phyloP scores from a whole-genome alignment of 176 grass and related monocot species.

The Chloris gayana region DNA sequence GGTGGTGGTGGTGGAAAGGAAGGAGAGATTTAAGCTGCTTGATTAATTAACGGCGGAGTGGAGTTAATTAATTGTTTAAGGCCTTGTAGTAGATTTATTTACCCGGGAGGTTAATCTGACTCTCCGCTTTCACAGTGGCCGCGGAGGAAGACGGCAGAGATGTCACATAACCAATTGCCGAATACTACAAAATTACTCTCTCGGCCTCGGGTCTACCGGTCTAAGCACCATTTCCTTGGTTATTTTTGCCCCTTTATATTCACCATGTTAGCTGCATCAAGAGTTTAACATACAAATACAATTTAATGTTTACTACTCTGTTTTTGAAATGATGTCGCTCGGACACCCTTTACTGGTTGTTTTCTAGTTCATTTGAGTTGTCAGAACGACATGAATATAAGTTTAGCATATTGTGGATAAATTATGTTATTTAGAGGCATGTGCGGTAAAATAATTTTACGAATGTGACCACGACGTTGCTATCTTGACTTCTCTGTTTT shows the following conservation, averaged over 20 bases:
- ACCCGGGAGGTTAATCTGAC: background rate
- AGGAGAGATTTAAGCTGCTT: constrained; percentile 38
- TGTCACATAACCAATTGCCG: background rate
- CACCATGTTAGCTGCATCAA: background rate
- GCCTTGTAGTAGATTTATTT: background rate
- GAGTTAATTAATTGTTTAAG: constrained; percentile 38
- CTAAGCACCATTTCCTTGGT: background rate
- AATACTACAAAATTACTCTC: background rate
- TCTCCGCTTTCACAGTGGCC: background rate
- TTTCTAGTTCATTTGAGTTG: too few relatives aligned
- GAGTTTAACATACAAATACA: background rate
- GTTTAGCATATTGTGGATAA: background rate
- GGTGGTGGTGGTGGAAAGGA: constrained; percentile 1
- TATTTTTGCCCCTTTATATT: background rate
- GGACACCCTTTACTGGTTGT: too few relatives aligned
- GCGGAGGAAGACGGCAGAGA: background rate
- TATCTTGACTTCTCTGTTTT: background rate
- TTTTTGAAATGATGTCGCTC: too few relatives aligned
- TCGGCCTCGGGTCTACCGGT: too few relatives aligned
- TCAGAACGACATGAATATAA: background rate
- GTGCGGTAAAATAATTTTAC: background rate
- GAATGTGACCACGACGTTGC: background rate
- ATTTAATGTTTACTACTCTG: too few relatives aligned
- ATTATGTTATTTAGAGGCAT: background rate
- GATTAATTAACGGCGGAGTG: constrained; percentile 39